Evolutionary conservation across 208 protist species (phyloP).

Genomic region (Acanthamoeba lenticulata): DNA sequence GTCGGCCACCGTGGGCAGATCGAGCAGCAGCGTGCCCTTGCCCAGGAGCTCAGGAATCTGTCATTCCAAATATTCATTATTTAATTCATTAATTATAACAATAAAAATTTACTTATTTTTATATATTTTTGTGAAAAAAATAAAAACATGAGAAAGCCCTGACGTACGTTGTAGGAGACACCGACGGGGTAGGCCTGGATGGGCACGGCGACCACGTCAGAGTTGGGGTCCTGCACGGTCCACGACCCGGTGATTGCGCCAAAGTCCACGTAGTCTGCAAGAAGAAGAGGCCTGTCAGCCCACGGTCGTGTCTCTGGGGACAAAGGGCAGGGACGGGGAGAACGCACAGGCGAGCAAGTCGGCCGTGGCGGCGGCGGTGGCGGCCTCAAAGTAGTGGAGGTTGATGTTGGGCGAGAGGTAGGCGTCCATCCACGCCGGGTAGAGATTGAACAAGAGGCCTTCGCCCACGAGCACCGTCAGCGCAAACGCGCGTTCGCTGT

Average conservation of each 20-base stretch:
- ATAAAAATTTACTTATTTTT: neutral
- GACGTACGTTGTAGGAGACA: neutral
- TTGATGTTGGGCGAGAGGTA: neutral
- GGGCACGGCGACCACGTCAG: neutral
- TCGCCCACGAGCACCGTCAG: neutral
- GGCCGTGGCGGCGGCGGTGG: neutral
- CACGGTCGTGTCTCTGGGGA: too few relatives aligned
- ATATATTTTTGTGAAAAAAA: neutral
- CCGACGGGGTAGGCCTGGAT: neutral
- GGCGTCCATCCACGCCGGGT: neutral
- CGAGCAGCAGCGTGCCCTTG: neutral
- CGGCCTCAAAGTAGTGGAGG: neutral
- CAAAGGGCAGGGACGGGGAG: neutral
- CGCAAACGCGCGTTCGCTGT: neutral
- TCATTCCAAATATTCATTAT: neutral
- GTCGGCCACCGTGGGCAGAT: neutral
- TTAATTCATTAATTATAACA: neutral
- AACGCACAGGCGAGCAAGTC: neutral
- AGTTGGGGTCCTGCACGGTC: neutral
- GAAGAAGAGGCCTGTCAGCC: neutral
- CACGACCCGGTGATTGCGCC: neutral
- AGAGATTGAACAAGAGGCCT: neutral
- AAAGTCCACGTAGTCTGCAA: constrained; percentile 45
- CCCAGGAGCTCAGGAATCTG: neutral
- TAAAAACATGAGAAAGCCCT: neutral